Base-by-base conservation (phyloP, 495 filamentous ascomycete genomes). In the Astrothelium macrocarpum region DNA sequence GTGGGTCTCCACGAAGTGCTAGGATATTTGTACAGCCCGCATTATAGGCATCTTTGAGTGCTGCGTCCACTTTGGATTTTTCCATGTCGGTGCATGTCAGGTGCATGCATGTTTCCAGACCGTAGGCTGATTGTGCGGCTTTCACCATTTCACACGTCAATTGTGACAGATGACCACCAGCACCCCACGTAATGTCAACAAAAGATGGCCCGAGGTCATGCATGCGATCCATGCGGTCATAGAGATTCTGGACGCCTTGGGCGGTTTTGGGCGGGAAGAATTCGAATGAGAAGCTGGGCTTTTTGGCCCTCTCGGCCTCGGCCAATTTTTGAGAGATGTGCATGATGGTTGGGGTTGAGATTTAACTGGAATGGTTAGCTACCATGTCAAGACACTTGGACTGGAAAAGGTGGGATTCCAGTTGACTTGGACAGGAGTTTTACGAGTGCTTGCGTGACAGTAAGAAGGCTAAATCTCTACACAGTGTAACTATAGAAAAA, bases 201-300 rank as follows among this genome's bases (percentile, higher is more conserved):
- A 97, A 99, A 65, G 89, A 85, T 16, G 95, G 95, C 0, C 94
- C 93, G 62, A 94, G 83, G 68, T 82, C 81, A 75, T 97, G 90
- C 95, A 99, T 99, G 72, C 92, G 91, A 78, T 99, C 91, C 90
- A 99, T 97, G 69, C 78, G 88, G 73, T 99, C 95, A 78, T 99
- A 99, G 62, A 99, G 85, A 74, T 99, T 99, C 79, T 97, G 95
- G 10, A 99, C 93, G 82, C 95, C 95, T 74, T 91, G 89, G 1
- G 94, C 93, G 0, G 95, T 99, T 78, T 99, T 99, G n/a, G 95
- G 95, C 53, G 95, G 93, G 77, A 97, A 99, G 81, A 96, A 99
- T 78, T 99, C 95, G 75, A 99, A 99, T 32, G 95, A 97, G 82
- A 97, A 96, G 62, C 89, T 90, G 58, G 91, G 87, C 67, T 85